Evolutionary conservation across 2,329 filamentous ascomycete genomes (phyloP).

Genomic region (Trichoderma sp.): DNA sequence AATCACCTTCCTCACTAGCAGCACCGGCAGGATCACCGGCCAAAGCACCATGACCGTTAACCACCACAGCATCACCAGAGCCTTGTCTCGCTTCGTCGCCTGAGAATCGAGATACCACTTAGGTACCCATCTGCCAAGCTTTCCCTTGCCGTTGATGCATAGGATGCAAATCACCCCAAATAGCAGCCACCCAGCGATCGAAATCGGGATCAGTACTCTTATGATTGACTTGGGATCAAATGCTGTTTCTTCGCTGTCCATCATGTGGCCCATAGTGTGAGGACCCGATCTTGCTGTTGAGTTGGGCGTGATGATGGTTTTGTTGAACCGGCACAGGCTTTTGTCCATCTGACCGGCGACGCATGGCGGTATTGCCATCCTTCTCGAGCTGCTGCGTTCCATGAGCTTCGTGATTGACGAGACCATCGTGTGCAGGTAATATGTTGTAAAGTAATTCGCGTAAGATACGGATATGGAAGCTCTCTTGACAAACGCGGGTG

Average conservation of each 20-base stretch:
- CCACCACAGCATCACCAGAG: conserved; percentile 34
- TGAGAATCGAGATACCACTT: conserved; percentile 37
- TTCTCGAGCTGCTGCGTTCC: background rate
- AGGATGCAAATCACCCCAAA: conserved; percentile 37
- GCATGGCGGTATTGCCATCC: background rate
- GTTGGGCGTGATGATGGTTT: background rate
- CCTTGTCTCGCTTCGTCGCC: conserved; percentile 26
- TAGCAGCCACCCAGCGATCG: conserved; percentile 33
- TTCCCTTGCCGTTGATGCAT: conserved; percentile 34
- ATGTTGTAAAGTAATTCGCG: background rate
- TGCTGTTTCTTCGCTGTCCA: background rate
- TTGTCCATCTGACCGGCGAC: background rate
- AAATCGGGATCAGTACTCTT: conserved; percentile 32
- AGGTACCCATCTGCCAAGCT: conserved; percentile 35
- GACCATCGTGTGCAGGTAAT: background rate
- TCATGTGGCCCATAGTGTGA: background rate
- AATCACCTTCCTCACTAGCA: conserved; percentile 28
- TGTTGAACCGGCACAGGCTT: background rate
- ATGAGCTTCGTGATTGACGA: background rate
- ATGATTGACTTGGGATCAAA: conserved; percentile 18
- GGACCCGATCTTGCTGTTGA: background rate
- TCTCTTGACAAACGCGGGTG: background rate
- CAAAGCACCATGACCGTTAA: conserved; percentile 33
- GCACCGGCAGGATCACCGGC: conserved; percentile 67
- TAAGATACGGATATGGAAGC: background rate